Evolutionary conservation across 108 stramenopile genomes (phyloP).

Genomic region (Chaetoceros tenuissimus): DNA sequence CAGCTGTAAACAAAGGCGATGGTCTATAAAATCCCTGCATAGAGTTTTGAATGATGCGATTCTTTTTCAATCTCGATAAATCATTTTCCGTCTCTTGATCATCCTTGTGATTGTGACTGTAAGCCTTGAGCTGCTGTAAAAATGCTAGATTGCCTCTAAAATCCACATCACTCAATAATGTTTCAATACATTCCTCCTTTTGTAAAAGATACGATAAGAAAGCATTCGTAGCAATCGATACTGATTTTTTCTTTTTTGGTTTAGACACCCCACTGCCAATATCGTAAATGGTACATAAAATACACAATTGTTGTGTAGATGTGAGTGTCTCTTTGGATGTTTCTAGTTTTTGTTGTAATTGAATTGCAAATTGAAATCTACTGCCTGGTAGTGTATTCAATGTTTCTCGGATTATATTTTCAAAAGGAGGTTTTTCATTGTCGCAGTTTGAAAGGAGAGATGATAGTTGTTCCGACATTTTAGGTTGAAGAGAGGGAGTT

Average conservation of each 20-base stretch:
- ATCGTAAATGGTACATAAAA: neutral
- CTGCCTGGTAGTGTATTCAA: neutral
- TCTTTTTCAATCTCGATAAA: neutral
- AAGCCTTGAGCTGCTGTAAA: neutral
- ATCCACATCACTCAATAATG: neutral
- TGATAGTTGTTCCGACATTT: neutral
- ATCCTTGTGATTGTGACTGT: neutral
- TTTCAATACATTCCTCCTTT: neutral
- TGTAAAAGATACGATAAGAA: neutral
- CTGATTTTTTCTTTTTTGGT: neutral
- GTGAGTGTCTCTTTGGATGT: neutral
- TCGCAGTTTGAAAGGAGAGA: neutral
- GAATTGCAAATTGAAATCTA: neutral
- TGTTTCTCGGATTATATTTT: neutral
- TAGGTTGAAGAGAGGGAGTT: too few relatives aligned
- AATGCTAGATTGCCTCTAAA: neutral
- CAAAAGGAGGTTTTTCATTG: neutral
- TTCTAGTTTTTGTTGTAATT: neutral
- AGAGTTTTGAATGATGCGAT: neutral
- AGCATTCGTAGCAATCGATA: neutral
- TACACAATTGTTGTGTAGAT: neutral
- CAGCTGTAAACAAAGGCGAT: constrained; percentile 19
- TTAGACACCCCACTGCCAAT: neutral
- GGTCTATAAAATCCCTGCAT: constrained; percentile 33
- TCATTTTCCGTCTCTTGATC: neutral